These are phyloP conservation scores for Fusarium palustre DNA, from an alignment of 2,329 filamentous ascomycete genomes.

Conservation along the genomic window DNA sequence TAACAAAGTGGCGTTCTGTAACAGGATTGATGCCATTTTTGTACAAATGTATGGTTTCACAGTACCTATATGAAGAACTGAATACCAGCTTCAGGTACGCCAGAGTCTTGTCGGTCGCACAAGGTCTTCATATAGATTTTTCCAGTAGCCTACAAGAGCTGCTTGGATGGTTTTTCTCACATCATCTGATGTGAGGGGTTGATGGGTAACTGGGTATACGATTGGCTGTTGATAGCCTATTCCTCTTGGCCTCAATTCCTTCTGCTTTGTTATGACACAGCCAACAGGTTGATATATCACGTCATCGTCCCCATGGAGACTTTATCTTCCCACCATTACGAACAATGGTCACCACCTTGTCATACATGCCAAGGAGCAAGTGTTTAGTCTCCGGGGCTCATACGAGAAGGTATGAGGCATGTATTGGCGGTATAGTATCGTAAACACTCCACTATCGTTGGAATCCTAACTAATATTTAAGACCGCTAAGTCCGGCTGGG, in stretches of 20 bases:
- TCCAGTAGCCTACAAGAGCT: neutral
- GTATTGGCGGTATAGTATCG: neutral
- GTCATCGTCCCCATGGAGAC: neutral
- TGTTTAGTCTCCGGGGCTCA: neutral
- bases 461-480: neutral
- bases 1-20: constrained; percentile 12
- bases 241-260: neutral
- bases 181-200: neutral
- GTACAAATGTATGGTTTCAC: accelerated
- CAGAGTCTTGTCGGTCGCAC: neutral
- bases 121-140: neutral
- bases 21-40: neutral
- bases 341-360: neutral
- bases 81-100: too few species aligned
- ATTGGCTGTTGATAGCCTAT: neutral
- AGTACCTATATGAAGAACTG: accelerated
- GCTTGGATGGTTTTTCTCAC: neutral
- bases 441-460: too few species aligned
- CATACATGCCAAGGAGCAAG: neutral
- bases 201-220: neutral
- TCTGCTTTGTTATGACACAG: neutral
- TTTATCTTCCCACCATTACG: neutral
- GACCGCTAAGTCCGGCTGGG: neutral
- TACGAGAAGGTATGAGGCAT: neutral
- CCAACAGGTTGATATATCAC: neutral